Conservation (phyloP, 768 basidiomycete genomes). For the Russula ochroleuca region DNA sequence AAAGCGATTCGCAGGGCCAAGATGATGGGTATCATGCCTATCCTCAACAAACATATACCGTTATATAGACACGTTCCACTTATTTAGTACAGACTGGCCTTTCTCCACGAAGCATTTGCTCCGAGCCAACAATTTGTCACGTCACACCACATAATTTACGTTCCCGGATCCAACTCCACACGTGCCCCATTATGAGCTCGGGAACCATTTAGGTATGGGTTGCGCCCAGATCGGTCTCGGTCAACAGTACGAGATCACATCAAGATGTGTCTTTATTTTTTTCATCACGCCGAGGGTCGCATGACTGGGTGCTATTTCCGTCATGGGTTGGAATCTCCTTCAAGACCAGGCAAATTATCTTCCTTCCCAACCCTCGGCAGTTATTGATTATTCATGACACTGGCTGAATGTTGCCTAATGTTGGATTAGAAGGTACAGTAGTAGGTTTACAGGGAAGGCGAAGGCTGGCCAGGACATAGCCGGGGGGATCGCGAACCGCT, state of each 20-base stretch:
- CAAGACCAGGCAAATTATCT: neutral
- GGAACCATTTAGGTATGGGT: constrained; percentile 3
- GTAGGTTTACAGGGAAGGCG: neutral
- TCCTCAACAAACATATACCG: constrained; percentile 24
- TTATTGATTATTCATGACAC: neutral
- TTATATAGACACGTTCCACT: constrained; percentile 4
- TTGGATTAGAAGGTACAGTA: neutral
- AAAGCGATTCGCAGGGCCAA: constrained; percentile 87
- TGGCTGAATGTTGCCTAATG: neutral
- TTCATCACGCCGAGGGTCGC: constrained; percentile 18
- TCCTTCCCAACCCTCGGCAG: neutral
- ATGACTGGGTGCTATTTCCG: constrained; percentile 6
- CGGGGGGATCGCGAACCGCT: neutral
- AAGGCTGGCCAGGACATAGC: neutral
- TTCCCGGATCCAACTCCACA: constrained; percentile 6
- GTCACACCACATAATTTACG: neutral
- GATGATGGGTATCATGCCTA: constrained; percentile 84
- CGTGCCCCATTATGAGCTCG: constrained; percentile 15
- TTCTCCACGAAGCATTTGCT: neutral
- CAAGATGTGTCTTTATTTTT: neutral
- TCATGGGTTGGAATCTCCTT: constrained; percentile 4
- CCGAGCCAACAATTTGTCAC: neutral
- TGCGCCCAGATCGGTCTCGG: constrained; percentile 14
- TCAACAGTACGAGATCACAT: constrained; percentile 11
- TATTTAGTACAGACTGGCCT: neutral